Base-by-base conservation (phyloP, 179 eudicot species). In the Silene vulgaris region DNA sequence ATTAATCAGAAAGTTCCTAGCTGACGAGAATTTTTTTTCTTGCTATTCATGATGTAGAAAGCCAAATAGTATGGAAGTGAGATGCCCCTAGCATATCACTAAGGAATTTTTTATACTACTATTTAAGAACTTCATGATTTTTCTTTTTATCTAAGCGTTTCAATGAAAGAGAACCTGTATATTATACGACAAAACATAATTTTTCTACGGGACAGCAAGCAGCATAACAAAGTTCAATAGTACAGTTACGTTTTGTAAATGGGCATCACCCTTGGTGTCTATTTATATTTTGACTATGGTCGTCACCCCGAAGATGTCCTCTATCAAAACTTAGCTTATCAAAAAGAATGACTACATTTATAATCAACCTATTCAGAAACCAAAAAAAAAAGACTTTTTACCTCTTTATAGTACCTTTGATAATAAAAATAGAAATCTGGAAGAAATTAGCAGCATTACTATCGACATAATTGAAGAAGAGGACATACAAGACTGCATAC, bases 401-500 rank as follows among this genome's bases (percentile, higher is more conserved):
- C 5, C 72, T 19, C 29, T 26, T 69, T 43, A 1, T n/a, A 69
- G 57, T 69, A 69, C 11, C 52, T 45, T 45, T 45, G 52, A 45
- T 45, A 45, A 45, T 45, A 9, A 14, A 6, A 11, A 19, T 16
- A 56, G 61, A 60, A 56, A 63, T 21, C 7, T 74, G 17, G 23
- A 74, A 19, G 48, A 40, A 17, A 8, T 8, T 2, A 45, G 3
- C 48, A 20, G 4, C 14, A 52, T 4, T 57, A 29, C 14, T 21
- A 20, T n/a, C 56, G 23, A 5, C 52, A 45, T 26, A 78, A 54
- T 0, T 19, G 59, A 62, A 32, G 59, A 17, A 13, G 2, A 72
- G 54, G 8, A 23, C 68, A 35, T 9, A 30, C 17, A 54, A 70
- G 32, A 60, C 40, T 8, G 69, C 77, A 56, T 77, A 96, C 99